Base-by-base conservation (phyloP, 805 yeast genomes). In the Hanseniaspora meyeri region DNA sequence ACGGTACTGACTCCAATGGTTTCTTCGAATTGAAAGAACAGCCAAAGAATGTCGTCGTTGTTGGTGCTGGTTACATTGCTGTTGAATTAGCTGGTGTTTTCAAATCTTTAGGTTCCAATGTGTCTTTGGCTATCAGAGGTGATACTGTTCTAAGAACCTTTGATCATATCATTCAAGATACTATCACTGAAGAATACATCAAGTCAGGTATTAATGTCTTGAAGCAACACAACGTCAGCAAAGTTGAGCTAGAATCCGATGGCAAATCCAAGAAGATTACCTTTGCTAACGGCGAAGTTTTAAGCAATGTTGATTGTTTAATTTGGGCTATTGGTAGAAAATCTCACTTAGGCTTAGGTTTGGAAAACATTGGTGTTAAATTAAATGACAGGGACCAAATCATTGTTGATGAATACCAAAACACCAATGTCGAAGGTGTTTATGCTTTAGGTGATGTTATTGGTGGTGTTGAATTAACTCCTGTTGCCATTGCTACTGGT, bases 401-500 rank as follows among this genome's bases (percentile, higher is more conserved):
- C 49, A 69, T 78, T 51, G 95, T 81, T 39, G 95, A 93, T 68
- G 96, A 88, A 72, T 91, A 73, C 71, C 97, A 93, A 76, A 79
- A 81, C 66, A 85, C 97, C 9, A 75, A 80, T 51, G 78, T 85
- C 61, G 73, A 79, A 57, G 77, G 81, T 68, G 76, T 93, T 61
- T 87, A 77, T 68, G 84, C 98, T 1, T 74, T 93, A 48, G 99
- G 99, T 66, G 99, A 93, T 69, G 95, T 91, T 59, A 85, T 87
- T 46, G 97, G 96, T 60, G 82, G 85, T 34, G 85, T 87, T 47
- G 97, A 93, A 74, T 78, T 93, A 64, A 93, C 99, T 2, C 99
- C 99, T 9, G 97, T 89, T 46, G 98, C 98, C 40, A 93, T 93
- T 73, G 97, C 98, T 39, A 90, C 98, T 10, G 99, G 99, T 59